Base-by-base conservation (phyloP, 169 alveolate genomes). In the Plasmodium ovale region DNA sequence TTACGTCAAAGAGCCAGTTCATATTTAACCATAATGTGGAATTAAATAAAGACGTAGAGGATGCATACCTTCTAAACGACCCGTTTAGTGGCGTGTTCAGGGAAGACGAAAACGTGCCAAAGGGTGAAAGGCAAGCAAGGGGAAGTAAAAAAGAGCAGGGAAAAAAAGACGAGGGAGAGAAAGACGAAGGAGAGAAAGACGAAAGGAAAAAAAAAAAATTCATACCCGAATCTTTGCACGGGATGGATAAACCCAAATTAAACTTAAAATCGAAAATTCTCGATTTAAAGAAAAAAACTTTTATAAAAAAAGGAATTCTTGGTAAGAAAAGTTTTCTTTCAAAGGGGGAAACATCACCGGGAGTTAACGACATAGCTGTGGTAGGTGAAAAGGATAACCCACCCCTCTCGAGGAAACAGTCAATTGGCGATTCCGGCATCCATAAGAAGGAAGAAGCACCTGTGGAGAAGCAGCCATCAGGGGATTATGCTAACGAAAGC, bases 191-290 rank as follows among this genome's bases (percentile, higher is more conserved):
- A 44, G 16, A 31, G 23, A 39, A 10, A 73, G 33, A 29, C 27
- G 29, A 69, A 33, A 51, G 39, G 16, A 27, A 29, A 25, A 23
- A 19, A 47, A 59, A 74, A n/a, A 60, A 27, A 21, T 79, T 79
- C 23, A n/a, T 79, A 47, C 31, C 79, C 1, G 84, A 58, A 27
- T 56, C 89, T 5, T 23, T 67, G 6, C 89, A 79, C 58, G 89
- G 89, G 12, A 79, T 79, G 89, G 60, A 62, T 1, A 79, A 79
- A 65, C 89, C 89, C 7, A 79, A 53, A 33, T 23, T 39, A 25
- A 42, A 16, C 12, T 29, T 79, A 54, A 79, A 79, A 79, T 3
- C 72, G 42, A 79, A 79, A 56, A 29, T 29, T 21, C 51, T 79
- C 12, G 70, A 54, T 21, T 64, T 77, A 64, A 77, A 77, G 62